Conservation (phyloP, 805 yeast genomes). For the Candida ipomoeae region DNA sequence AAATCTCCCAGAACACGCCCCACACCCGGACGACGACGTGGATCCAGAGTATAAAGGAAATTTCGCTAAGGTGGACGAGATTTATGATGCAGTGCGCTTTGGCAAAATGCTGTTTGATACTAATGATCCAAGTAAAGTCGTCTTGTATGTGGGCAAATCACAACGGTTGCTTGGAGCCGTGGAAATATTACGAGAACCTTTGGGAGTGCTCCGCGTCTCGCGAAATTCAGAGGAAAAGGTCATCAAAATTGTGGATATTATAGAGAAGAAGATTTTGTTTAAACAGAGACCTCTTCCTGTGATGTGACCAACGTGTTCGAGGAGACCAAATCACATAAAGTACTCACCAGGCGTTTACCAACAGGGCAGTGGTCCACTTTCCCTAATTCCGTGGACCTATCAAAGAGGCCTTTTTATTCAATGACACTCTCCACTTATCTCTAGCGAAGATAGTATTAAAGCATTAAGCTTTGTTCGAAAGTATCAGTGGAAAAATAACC, state of each 20-base stretch:
- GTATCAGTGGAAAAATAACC: too few species aligned
- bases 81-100: conserved; percentile 46
- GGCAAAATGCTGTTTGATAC: conserved; percentile 48
- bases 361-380: too few species aligned
- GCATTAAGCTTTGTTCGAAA: too few species aligned
- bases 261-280: conserved; percentile 57
- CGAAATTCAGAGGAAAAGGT: conserved; percentile 20
- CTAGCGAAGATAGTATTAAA: too few species aligned
- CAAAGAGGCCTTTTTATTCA: too few species aligned
- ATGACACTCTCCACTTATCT: too few species aligned
- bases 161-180: conserved; percentile 65
- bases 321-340: too few species aligned
- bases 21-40: conserved; percentile 29
- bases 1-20: conserved; percentile 39
- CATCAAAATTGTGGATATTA: conserved; percentile 56
- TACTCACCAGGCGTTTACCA: not conserved
- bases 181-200: conserved; percentile 57
- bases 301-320: conserved; percentile 41
- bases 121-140: conserved; percentile 40
- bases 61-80: conserved; percentile 31
- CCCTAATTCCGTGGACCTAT: too few species aligned
- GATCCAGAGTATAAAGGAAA: conserved; percentile 30
- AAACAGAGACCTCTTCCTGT: conserved; percentile 71
- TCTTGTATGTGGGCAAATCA: conserved; percentile 61
- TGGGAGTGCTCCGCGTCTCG: conserved; percentile 55